Evolutionary conservation across 2,329 filamentous ascomycete species (phyloP), one percentile per base, ranked within the genome.

Genomic region (Penicillium sp.): DNA sequence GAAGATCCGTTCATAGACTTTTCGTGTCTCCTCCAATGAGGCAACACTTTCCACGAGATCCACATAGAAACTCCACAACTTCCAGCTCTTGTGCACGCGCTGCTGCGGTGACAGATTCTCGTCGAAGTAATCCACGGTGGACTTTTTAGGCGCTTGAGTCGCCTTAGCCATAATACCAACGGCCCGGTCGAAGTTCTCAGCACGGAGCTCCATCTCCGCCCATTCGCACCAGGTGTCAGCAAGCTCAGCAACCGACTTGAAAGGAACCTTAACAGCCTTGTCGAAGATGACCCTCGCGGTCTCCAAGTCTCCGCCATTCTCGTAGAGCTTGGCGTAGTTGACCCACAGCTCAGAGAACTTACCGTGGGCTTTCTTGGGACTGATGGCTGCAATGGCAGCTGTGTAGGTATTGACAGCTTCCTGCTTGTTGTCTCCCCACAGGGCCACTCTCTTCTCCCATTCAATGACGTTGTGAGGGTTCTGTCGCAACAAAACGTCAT

Each of bases 221-320:
- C 93, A 98, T 70, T 95, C 89, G 54, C 94, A 94, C 93, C 93
- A 98, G 79, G 93, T 95, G 62, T 98, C 93, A 16, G 93, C 93
- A 47, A 98, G 77, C 69, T 98, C 93, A 24, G 87, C 84, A n/a
- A 98, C 91, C 0, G 90, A 94, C 64, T 95, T 97, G 77, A 94
- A 98, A 0, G 91, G 90, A 1, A 98, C 93, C 65, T 96, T 97
- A 63, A 95, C 87, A 11, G 91, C 91, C 71, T 97, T 98, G 67
- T 97, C 91, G 80, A 97, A 87, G 61, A 98, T 97, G 51, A 95
- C 78, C 26, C 93, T 81, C 29, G 93, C 90, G 55, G 85, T 95
- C 43, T 82, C 78, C 31, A 97, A 64, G 65, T 97, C 90, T 4
- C 86, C 87, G 2, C 87, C 89, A 26, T 81, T 79, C 68, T 98